Conservation (phyloP, 768 basidiomycete species). For the Psilocybe azurescens region DNA sequence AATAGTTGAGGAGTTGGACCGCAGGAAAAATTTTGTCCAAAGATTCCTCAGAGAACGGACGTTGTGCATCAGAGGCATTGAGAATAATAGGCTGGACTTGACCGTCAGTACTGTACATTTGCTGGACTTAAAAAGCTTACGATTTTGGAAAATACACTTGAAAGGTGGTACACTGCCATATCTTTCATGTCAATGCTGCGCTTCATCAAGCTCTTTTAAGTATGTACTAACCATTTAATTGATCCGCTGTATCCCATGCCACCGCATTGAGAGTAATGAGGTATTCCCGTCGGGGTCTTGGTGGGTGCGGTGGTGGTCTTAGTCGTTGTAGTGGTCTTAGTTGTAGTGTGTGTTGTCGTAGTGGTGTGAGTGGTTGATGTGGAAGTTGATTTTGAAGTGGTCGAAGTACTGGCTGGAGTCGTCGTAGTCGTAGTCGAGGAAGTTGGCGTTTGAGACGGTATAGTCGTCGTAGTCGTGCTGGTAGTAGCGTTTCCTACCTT, state of each 20-base stretch:
- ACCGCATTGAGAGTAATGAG: conserved; percentile 21
- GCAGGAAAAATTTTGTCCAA: too few relatives aligned
- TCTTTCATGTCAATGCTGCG: too few relatives aligned
- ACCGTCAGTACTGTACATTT: not conserved
- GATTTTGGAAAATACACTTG: conserved; percentile 14
- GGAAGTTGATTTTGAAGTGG: conserved; percentile 2
- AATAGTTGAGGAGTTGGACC: too few relatives aligned
- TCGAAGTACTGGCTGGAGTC: not conserved
- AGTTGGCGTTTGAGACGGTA: not conserved
- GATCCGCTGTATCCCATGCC: conserved; percentile 11
- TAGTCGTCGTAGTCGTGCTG: not conserved
- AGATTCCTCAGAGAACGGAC: not conserved
- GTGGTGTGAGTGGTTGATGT: conserved; percentile 4
- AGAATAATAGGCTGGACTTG: conserved; percentile 11
- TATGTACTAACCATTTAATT: conserved; percentile 5
- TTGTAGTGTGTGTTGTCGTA: conserved; percentile 2
- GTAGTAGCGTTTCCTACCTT: conserved; percentile 23
- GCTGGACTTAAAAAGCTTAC: conserved; percentile 1
- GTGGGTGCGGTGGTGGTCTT: conserved; percentile 3
- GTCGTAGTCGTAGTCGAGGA: conserved; percentile 3
- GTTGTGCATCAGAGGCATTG: conserved; percentile 11
- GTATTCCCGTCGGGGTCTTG: not conserved
- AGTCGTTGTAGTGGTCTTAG: conserved; percentile 3
- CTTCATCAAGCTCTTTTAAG: too few relatives aligned
- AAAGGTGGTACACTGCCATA: conserved; percentile 9